Evolutionary conservation across 768 basidiomycete species (phyloP), one percentile per base, ranked within the genome.

Genomic region (Hericium coralloides): DNA sequence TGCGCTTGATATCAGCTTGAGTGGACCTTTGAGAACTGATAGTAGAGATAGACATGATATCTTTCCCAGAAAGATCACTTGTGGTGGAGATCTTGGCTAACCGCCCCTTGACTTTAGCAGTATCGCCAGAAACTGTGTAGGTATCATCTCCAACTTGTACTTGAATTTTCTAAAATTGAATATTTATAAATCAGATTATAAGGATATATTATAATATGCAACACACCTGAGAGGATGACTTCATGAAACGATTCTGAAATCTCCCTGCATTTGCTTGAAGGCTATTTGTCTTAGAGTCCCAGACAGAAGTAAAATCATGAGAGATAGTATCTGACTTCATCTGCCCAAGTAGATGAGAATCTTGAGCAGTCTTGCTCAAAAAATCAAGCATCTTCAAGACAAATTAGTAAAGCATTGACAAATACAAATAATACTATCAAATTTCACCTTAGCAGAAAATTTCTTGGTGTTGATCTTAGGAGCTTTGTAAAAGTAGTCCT

Each of bases 21-120:
- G 87, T 89, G 1, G 78, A 79, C 39, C 71, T 76, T 41, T 79
- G 83, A 37, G 73, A 76, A 0, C 84, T 85, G 59, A 74, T 72
- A 9, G 84, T 74, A 22, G 69, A 76, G 22, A 88, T 71, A 7
- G 66, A 66, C 0, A 63, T 55, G 31, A 70, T 36, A 1, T 0
- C 39, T 66, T 70, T 67, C 57, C 73, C 63, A 68, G 67, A 55
- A 52, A 74, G 56, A 55, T 62, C 41, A 59, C 60, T 66, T 14
- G 45, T 25, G 25, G 66, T 59, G 17, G 60, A 55, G 2, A 77
- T 38, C 12, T 20, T 36, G 31, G 70, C 49, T 17, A n/a, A 22
- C 3, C 59, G 58, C 31, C 70, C 61, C 0, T 2, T 7, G n/a
- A 66, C 53, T 10, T 37, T n/a, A 0, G 53, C 25, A 37, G 71